A percentile compares a stretch with the other conserved stretches of the same genome.
These are phyloP conservation scores for Leptographium procerum DNA, from an alignment of 2,329 filamentous ascomycete species.

Conservation along the genomic window DNA sequence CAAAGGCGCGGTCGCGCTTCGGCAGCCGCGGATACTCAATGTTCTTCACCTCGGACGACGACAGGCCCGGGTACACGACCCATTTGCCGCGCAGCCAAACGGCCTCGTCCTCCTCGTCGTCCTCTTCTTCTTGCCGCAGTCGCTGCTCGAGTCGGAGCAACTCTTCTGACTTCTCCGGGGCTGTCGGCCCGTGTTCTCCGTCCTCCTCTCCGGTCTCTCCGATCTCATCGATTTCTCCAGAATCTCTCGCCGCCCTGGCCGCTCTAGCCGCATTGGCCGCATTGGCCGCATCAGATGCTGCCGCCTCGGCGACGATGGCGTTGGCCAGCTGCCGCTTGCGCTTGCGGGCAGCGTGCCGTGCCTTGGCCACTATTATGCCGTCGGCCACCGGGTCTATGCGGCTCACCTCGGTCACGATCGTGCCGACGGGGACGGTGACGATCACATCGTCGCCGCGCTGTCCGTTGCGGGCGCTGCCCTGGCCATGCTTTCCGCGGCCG, in stretches of 20 bases:
- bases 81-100: conserved; percentile 58
- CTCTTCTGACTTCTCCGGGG: neutral
- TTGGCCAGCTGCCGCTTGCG: conserved; percentile 2
- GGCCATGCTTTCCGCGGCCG: conserved; percentile 64
- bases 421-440: conserved; percentile 85
- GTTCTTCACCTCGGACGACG: conserved; percentile 53
- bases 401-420: conserved; percentile 72
- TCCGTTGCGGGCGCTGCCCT: conserved; percentile 62
- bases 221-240: no score
- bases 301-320: neutral
- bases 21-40: conserved; percentile 40
- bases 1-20: conserved; percentile 39
- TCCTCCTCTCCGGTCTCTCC: neutral
- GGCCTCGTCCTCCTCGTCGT: conserved; percentile 28
- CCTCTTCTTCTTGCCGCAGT: conserved; percentile 22
- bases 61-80: conserved; percentile 73
- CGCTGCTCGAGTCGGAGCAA: conserved; percentile 18
- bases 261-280: no score
- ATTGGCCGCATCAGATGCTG: neutral
- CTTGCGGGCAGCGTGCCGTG: conserved; percentile 2
- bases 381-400: conserved; percentile 67
- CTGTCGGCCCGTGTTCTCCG: neutral
- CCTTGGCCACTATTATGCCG: conserved; percentile 31
- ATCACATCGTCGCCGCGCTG: conserved; percentile 77
- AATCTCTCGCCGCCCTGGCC: no score